Base-by-base conservation (phyloP, 2,329 filamentous ascomycete genomes). In the Pestalotiopsis sp. region DNA sequence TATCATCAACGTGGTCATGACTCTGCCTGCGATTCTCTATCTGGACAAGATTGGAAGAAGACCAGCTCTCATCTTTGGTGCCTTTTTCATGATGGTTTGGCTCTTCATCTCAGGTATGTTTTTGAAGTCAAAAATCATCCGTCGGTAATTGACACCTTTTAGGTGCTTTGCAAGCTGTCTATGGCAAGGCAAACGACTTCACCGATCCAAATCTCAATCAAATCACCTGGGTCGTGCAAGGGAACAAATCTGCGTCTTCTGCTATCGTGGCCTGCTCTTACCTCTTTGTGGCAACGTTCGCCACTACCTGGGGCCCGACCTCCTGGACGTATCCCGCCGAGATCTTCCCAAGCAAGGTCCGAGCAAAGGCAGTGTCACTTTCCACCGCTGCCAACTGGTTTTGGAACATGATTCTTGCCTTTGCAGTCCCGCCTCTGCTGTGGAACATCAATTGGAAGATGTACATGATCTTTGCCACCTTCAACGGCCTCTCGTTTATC, bases 391-490 rank as follows among this genome's bases (percentile, higher is more conserved):
- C 82, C 11, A 91, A 91, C 78, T 91, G 90, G 90, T 79, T 80
- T 57, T 87, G 86, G 78, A 87, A 87, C 77, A 89, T 87, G 77
- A 84, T 87, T 0, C 82, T 91, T 3, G 85, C 85, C 13, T 87
- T 87, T 69, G 83, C 79, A 9, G 85, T 87, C 3, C 85, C 85
- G 0, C 85, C 84, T 1, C 75, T 86, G 57, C 73, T 87, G 20
- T 82, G 80, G 77, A 84, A 85, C 67, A 89, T 89, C 75, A 89
- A 89, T 78, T 90, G 82, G 81, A 84, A 87, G 74, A 89, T 89
- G 71, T 95, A 94, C 79, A 87, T 94, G 78, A 84, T 95, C 71
- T 95, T 95, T 75, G 93, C 86, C 13, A 85, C 89, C 17, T 93
- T 94, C 83, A 92, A 92, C 76, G 85, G 85, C 1, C 84, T 85